Conservation (phyloP, 495 filamentous ascomycete species). For the Penicillium parvum region DNA sequence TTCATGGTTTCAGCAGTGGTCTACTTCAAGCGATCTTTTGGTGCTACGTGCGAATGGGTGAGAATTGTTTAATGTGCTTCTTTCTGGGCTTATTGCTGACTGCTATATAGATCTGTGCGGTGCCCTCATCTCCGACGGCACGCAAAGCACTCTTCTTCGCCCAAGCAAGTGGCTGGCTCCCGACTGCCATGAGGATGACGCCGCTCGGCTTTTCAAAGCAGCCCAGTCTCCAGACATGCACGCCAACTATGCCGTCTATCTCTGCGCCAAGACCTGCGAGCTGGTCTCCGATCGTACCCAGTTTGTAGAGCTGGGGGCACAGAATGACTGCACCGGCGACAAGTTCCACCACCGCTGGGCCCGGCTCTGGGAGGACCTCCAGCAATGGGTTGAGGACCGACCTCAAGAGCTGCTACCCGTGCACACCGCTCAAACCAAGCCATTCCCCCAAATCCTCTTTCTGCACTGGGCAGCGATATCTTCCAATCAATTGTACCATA, state of each 20-base stretch:
- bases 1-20: conserved; percentile 39
- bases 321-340: conserved; percentile 28
- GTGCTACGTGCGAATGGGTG: conserved; percentile 48
- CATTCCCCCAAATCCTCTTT: conserved; percentile 45
- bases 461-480: conserved; percentile 46
- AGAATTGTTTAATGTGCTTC: conserved; percentile 2
- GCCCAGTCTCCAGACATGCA: conserved; percentile 35
- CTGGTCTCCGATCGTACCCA: conserved; percentile 38
- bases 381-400: conserved; percentile 37
- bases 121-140: conserved; percentile 44
- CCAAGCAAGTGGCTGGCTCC: conserved; percentile 39
- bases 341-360: conserved; percentile 30
- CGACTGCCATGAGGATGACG: conserved; percentile 27
- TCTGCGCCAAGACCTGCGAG: conserved; percentile 39
- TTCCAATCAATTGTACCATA: conserved; percentile 47
- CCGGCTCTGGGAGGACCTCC: conserved; percentile 39
- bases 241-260: conserved; percentile 46
- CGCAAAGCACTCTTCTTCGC: conserved; percentile 37
- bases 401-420: conserved; percentile 38
- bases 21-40: conserved; percentile 44
- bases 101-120: conserved; percentile 38
- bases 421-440: conserved; percentile 26
- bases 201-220: conserved; percentile 24
- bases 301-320: conserved; percentile 30
- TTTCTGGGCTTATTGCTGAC: not conserved